Evolutionary conservation across 2,329 filamentous ascomycete species (phyloP).

Genomic region (Aspergillus sp.): DNA sequence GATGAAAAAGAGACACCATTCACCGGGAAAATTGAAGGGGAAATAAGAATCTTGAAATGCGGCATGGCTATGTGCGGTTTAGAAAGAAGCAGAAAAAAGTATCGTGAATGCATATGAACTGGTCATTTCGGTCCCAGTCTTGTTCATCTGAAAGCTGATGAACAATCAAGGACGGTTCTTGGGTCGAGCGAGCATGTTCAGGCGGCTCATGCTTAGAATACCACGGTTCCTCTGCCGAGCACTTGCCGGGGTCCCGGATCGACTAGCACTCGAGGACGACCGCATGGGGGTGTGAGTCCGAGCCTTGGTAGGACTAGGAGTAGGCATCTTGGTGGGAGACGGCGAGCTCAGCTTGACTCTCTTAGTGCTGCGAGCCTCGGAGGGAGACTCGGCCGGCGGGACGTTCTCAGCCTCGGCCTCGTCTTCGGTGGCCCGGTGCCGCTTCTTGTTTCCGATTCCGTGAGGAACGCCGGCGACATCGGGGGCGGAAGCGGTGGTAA

Average conservation of each 20-base stretch:
- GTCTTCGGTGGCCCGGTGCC: conserved; percentile 35
- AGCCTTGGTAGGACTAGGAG: conserved; percentile 36
- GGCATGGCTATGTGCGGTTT: neutral
- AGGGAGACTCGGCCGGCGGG: conserved; percentile 24
- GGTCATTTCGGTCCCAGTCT: neutral
- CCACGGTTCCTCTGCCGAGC: conserved; percentile 29
- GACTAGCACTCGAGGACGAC: conserved; percentile 14
- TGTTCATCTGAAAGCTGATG: neutral
- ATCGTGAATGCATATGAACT: neutral
- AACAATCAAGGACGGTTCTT: conserved; percentile 37
- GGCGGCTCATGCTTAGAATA: conserved; percentile 45
- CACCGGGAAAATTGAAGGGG: conserved; percentile 1
- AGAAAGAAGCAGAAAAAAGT: neutral
- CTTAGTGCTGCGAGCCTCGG: conserved; percentile 34
- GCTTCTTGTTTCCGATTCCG: conserved; percentile 42
- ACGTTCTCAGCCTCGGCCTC: conserved; percentile 33
- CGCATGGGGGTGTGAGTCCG: conserved; percentile 34
- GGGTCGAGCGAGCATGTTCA: conserved; percentile 49
- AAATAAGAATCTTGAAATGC: neutral
- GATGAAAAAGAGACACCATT: conserved; percentile 7
- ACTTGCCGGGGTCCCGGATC: conserved; percentile 30
- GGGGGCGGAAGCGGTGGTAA: conserved; percentile 12
- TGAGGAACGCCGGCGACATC: conserved; percentile 31
- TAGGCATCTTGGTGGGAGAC: conserved; percentile 13
- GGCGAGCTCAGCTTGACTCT: conserved; percentile 35